phyloP scores from a whole-genome alignment of 1,139 yeast species.

The Suhomyces terraborum region DNA sequence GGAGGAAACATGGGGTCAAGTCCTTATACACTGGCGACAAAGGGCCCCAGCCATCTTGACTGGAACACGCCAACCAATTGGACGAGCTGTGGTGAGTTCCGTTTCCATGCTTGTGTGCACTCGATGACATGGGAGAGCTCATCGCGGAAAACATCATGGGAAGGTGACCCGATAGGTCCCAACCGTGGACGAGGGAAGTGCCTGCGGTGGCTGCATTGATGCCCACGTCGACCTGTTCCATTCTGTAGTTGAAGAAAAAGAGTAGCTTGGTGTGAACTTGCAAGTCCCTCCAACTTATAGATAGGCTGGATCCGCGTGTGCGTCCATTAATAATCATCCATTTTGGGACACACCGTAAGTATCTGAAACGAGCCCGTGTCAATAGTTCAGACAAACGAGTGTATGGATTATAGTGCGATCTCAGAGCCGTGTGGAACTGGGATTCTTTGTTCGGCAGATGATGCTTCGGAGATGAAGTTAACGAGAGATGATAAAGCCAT shows the following conservation, averaged over 20 bases:
- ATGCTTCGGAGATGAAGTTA: too few species aligned
- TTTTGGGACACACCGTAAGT: background rate
- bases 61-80: constrained; percentile 16
- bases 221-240: constrained; percentile 13
- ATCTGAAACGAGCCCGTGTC: background rate
- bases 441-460: background rate
- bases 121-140: background rate
- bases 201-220: constrained; percentile 8
- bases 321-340: constrained; percentile 2
- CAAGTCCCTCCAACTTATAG: background rate
- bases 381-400: too few species aligned
- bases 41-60: constrained; percentile 74
- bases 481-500: too few species aligned
- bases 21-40: constrained; percentile 60
- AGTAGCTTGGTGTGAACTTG: background rate
- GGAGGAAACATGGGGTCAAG: constrained; percentile 80
- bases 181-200: constrained; percentile 4
- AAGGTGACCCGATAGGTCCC: constrained; percentile 14
- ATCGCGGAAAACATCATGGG: constrained; percentile 7
- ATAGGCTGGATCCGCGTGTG: background rate
- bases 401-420: too few species aligned
- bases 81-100: background rate
- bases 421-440: background rate
- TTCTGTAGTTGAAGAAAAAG: constrained; percentile 3
- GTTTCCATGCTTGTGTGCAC: background rate